Conservation (phyloP, 805 yeast genomes). For the Ogataea angusta region DNA sequence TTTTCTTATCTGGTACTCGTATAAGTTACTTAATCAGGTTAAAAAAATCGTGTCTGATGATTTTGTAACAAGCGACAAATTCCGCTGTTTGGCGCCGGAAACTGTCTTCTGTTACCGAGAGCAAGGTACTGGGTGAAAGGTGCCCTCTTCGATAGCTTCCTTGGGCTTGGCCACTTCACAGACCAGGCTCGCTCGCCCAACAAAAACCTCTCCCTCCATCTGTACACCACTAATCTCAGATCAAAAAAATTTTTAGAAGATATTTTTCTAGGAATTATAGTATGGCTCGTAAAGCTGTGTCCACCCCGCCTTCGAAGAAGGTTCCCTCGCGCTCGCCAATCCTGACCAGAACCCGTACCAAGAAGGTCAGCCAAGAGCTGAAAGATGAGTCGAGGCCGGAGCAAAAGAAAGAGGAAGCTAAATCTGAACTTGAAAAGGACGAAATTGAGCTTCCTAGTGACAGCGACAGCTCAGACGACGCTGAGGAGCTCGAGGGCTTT, state of each 20-base stretch:
- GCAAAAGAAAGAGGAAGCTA: conserved; percentile 6
- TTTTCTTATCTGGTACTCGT: conserved; percentile 9
- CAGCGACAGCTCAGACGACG: conserved; percentile 13
- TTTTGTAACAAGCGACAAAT: not conserved
- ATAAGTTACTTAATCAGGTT: conserved; percentile 11
- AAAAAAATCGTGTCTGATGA: conserved; percentile 1
- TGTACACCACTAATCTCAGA: conserved; percentile 5
- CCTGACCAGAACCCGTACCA: conserved; percentile 21
- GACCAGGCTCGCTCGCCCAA: not conserved
- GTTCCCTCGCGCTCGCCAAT: conserved; percentile 24
- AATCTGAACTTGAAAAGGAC: conserved; percentile 14
- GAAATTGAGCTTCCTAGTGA: conserved; percentile 20
- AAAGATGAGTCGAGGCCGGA: conserved; percentile 7
- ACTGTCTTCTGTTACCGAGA: too few relatives aligned
- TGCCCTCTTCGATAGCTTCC: too few relatives aligned
- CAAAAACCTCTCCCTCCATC: conserved; percentile 4
- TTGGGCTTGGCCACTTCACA: too few relatives aligned
- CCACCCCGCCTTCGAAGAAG: conserved; percentile 16
- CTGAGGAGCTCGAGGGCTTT: conserved; percentile 19
- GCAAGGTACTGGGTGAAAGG: too few relatives aligned
- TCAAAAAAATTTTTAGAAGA: conserved; percentile 5
- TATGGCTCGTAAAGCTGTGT: conserved; percentile 11
- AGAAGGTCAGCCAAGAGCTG: conserved; percentile 9
- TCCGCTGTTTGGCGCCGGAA: not conserved
- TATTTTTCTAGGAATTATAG: conserved; percentile 1